These are phyloP conservation scores for Russula dissimulans DNA, from an alignment of 768 basidiomycete species.

Conservation along the genomic window DNA sequence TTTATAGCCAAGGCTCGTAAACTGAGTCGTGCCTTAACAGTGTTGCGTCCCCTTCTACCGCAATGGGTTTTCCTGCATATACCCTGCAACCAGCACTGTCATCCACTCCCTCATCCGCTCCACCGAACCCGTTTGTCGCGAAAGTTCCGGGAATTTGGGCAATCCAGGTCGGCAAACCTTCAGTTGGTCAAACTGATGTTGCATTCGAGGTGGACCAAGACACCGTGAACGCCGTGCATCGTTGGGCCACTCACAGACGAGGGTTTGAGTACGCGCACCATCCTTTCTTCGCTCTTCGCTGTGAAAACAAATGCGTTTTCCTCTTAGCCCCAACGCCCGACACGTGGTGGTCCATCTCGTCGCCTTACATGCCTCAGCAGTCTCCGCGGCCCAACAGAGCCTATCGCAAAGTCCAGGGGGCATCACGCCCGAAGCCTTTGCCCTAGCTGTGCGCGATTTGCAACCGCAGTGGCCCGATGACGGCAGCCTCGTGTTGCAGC, in stretches of 20 bases:
- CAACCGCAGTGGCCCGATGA: constrained; percentile 15
- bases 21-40: neutral
- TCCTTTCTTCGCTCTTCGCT: neutral
- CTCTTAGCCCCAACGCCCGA: constrained; percentile 3
- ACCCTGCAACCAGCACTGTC: neutral
- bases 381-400: neutral
- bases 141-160: constrained; percentile 14
- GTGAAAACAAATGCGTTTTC: neutral
- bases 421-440: constrained; percentile 10
- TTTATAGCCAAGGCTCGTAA: no score
- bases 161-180: constrained; percentile 13
- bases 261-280: constrained; percentile 11
- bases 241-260: constrained; percentile 7
- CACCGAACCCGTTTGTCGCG: neutral
- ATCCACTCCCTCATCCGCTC: neutral
- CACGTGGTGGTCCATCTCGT: constrained; percentile 13
- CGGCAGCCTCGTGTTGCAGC: constrained; percentile 6
- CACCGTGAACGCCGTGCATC: constrained; percentile 4
- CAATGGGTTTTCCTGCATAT: neutral
- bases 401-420: constrained; percentile 1
- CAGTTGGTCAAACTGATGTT: neutral
- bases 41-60: neutral
- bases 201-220: constrained; percentile 11
- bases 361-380: constrained; percentile 4
- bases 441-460: constrained; percentile 4